Evolutionary conservation across 495 filamentous ascomycete species (phyloP), one percentile per base, ranked within the genome.

Genomic region (Neurospora hispaniola): DNA sequence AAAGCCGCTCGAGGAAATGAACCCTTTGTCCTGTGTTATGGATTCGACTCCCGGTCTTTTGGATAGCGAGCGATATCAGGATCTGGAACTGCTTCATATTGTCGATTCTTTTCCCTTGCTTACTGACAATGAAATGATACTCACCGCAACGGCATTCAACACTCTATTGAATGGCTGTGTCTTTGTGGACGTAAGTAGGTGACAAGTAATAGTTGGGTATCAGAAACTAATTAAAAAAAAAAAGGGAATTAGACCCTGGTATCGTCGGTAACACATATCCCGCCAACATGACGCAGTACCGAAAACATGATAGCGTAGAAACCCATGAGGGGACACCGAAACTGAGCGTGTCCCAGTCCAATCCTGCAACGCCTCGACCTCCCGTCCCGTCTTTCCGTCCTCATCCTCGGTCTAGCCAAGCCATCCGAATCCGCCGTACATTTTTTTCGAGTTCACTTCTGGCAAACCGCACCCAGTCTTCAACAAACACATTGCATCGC

Each of bases 191-290:
- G 72, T 70, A 66, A 71, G 66, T 74, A 71, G 73, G 73, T 74
- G 72, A 72, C 73, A 71, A 70, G 73, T 72, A 70, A 54, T 69
- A 68, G 71, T 54, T 46, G 74, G 71, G 71, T 71, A 75, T 71
- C 72, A 54, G 48, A 59, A 69, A 23, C 59, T 27, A 46, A 39
- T 72, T 72, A 39, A 38, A 38, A 38, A 38, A 68, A 70, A 66
- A 74, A 74, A 73, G 41, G 40, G 27, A 69, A 27, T 39, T 2
- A 18, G 54, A 18, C 54, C 54, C 54, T 70, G 71, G 70, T 70
- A 74, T 74, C 73, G 42, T 70, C 38, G 62, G 62, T 68, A 74
- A 70, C 73, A 72, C 62, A 44, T 71, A 68, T 44, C 59, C 38
- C 42, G 59, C 23, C 59, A 31, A 48, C 27, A 70, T 35, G 59